Conservation (phyloP, 2,329 filamentous ascomycete genomes). For the Lanzia echinophila region DNA sequence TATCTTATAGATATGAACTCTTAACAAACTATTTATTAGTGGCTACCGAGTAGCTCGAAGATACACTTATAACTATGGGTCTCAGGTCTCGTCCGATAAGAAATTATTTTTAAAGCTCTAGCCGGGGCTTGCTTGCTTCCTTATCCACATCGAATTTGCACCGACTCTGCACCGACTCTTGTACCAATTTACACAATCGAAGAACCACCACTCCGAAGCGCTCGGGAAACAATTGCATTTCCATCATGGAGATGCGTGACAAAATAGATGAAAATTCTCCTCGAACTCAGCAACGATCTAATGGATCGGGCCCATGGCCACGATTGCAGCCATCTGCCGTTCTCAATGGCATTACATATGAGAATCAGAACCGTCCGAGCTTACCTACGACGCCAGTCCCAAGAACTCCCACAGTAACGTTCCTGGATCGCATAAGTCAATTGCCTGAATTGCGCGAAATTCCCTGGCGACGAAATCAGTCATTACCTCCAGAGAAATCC, state of each 20-base stretch:
- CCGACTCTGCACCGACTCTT: background rate
- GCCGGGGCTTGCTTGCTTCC: no score
- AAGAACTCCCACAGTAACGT: background rate
- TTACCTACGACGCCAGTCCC: background rate
- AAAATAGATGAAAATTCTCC: background rate
- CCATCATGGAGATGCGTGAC: background rate
- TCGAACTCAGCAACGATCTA: background rate
- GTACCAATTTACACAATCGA: background rate
- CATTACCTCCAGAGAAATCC: conserved; percentile 20
- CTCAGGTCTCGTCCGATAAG: background rate
- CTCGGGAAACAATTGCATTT: background rate
- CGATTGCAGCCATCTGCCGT: background rate
- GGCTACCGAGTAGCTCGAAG: no score
- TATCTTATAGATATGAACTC: no score
- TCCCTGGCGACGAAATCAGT: conserved; percentile 24
- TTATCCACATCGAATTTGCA: background rate
- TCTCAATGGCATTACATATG: background rate
- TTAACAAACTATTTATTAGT: no score
- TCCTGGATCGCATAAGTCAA: conserved; percentile 6
- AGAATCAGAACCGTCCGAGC: background rate
- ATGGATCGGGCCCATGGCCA: background rate
- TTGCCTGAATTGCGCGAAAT: conserved; percentile 20
- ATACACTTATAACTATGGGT: background rate
- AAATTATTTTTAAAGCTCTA: background rate
- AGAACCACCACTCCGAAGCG: background rate